These are phyloP conservation scores for Xerophyta viscosa DNA, from an alignment of 106 monocot genomes.

Conservation along the genomic window DNA sequence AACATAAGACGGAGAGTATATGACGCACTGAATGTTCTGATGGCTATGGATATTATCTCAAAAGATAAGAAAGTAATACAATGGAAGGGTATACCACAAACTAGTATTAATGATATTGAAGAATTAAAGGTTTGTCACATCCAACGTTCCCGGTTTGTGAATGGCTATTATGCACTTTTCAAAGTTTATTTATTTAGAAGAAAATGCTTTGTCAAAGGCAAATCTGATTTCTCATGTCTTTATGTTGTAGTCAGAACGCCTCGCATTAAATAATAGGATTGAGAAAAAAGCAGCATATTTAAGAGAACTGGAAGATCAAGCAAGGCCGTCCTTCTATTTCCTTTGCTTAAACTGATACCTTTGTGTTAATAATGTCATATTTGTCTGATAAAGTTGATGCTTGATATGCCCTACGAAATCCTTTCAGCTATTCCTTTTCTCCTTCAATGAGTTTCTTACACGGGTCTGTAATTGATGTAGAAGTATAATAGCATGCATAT, in stretches of 20 bases:
- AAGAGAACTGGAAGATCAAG: slow-evolving; percentile 82
- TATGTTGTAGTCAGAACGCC: slow-evolving; percentile 45
- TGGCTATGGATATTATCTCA: slow-evolving; percentile 97
- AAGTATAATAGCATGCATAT: too few relatives aligned
- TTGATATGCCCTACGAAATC: too few relatives aligned
- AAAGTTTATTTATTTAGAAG: neutral
- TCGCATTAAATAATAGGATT: slow-evolving; percentile 49
- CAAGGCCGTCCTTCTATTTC: slow-evolving; percentile 16
- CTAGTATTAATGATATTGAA: slow-evolving; percentile 75
- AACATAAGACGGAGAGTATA: slow-evolving; percentile 92
- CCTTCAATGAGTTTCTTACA: too few relatives aligned
- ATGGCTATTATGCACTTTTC: neutral
- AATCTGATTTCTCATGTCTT: neutral
- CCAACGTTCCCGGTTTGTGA: neutral
- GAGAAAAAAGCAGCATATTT: slow-evolving; percentile 78
- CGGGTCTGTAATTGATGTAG: too few relatives aligned
- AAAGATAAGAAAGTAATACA: slow-evolving; percentile 97
- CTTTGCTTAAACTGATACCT: neutral
- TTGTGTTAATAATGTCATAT: too few relatives aligned
- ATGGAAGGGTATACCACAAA: slow-evolving; percentile 93
- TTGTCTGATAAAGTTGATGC: too few relatives aligned
- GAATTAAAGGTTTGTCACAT: slow-evolving; percentile 59
- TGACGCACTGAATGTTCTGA: slow-evolving; percentile 89
- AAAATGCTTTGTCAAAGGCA: neutral
- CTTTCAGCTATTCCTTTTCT: too few relatives aligned